Evolutionary conservation across 345 rosid species (phyloP).

Genomic region (Zanthoxylum bungeanum): DNA sequence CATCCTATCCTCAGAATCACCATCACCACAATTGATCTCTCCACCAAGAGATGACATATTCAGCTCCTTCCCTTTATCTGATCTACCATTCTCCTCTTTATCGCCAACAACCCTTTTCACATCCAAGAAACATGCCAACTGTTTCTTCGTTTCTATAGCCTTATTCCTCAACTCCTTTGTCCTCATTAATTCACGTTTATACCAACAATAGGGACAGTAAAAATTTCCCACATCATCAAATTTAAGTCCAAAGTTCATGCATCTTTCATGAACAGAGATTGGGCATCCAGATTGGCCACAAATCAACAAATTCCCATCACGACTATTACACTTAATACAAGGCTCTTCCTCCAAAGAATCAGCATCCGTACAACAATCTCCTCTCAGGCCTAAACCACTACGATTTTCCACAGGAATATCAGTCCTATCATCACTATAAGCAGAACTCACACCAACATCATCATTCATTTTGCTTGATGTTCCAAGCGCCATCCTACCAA

Average conservation of each 20-base stretch:
- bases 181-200: too few species aligned
- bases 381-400: neutral
- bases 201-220: too few species aligned
- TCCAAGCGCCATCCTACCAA: neutral
- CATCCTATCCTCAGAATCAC: too few species aligned
- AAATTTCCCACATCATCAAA: conserved; percentile 40
- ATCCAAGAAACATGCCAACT: conserved; percentile 29
- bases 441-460: neutral
- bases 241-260: conserved; percentile 25
- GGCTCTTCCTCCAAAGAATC: conserved; percentile 16
- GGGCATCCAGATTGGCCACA: conserved; percentile 44
- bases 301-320: too few species aligned
- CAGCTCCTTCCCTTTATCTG: too few species aligned
- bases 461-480: neutral
- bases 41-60: too few species aligned
- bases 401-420: neutral
- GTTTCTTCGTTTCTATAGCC: conserved; percentile 29
- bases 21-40: too few species aligned
- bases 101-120: neutral
- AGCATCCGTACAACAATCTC: conserved; percentile 5
- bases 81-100: too few species aligned
- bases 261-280: conserved; percentile 42
- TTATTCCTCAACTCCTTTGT: too few species aligned
- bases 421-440: neutral
- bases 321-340: conserved; percentile 37